These are phyloP conservation scores for Bipolaris bicolor DNA, from an alignment of 2,329 filamentous ascomycete species.

Conservation along the genomic window DNA sequence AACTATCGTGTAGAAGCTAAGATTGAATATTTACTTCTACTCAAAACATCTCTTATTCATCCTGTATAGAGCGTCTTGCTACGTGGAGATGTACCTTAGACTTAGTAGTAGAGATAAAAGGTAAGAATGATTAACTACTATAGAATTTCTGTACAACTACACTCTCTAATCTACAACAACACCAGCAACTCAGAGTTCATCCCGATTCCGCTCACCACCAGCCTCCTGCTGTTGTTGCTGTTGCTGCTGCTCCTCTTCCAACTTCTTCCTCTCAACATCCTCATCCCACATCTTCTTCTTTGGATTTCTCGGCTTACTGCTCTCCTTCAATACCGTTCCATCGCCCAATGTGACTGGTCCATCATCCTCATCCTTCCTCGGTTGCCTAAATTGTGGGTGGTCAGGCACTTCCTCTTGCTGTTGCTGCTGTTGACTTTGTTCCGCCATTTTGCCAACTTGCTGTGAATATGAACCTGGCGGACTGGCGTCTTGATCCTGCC, in stretches of 20 bases:
- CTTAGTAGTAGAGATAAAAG: too few relatives aligned
- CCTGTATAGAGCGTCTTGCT: too few relatives aligned
- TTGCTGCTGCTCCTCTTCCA: conserved; percentile 30
- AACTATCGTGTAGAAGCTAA: too few relatives aligned
- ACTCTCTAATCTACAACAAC: background rate
- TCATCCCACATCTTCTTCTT: conserved; percentile 69
- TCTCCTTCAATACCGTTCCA: conserved; percentile 54
- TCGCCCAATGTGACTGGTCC: conserved; percentile 51
- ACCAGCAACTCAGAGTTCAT: conserved; percentile 29
- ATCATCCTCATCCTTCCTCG: conserved; percentile 32
- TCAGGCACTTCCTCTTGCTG: conserved; percentile 26
- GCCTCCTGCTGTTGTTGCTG: conserved; percentile 8
- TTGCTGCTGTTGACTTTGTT: conserved; percentile 33
- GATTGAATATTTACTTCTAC: too few relatives aligned
- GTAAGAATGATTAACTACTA: too few relatives aligned
- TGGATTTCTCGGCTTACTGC: conserved; percentile 56
- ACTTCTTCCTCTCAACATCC: conserved; percentile 40
- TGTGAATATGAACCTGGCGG: conserved; percentile 47
- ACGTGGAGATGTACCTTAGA: too few relatives aligned
- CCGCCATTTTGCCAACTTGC: conserved; percentile 28
- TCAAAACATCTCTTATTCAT: too few relatives aligned
- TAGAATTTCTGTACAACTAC: too few relatives aligned
- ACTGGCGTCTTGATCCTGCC: conserved; percentile 50
- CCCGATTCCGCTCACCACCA: conserved; percentile 21
- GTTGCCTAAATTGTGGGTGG: conserved; percentile 34